Percentiles rank a stretch among this genome's conserved stretches.
These are phyloP conservation scores for Sporothrix humicola DNA, from an alignment of 2,329 filamentous ascomycete species.

Conservation along the genomic window DNA sequence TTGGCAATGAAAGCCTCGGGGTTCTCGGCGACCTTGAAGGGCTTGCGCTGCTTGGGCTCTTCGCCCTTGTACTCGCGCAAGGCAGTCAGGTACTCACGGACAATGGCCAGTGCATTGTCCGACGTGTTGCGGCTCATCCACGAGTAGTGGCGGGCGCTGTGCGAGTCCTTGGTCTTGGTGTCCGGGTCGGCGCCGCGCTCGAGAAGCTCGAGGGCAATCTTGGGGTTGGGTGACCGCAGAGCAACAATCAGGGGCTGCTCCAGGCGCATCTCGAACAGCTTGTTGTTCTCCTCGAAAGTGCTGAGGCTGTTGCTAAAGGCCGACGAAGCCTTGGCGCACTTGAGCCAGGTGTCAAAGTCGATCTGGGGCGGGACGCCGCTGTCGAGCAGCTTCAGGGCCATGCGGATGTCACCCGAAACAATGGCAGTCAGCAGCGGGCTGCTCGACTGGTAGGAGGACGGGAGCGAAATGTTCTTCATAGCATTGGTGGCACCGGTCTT, in stretches of 20 bases:
- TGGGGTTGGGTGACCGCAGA: constrained; percentile 53
- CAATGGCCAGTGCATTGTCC: constrained; percentile 62
- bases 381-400: constrained; percentile 66
- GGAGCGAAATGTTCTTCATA: constrained; percentile 67
- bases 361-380: constrained; percentile 65
- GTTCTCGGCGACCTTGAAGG: constrained; percentile 43
- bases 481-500: constrained; percentile 65
- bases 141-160: constrained; percentile 36
- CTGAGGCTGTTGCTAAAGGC: constrained; percentile 46
- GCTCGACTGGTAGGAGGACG: constrained; percentile 41
- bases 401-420: constrained; percentile 54
- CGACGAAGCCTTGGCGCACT: constrained; percentile 56
- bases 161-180: constrained; percentile 53
- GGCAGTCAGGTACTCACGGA: constrained; percentile 57
- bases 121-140: constrained; percentile 43
- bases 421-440: constrained; percentile 63
- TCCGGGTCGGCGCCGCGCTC: constrained; percentile 70
- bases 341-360: constrained; percentile 68
- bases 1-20: constrained; percentile 60
- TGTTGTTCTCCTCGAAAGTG: constrained; percentile 55
- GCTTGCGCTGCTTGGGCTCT: constrained; percentile 41
- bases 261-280: constrained; percentile 53
- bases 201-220: constrained; percentile 64
- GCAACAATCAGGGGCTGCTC: constrained; percentile 73
- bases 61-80: constrained; percentile 55